Evolutionary conservation across 2,329 filamentous ascomycete species (phyloP).

Genomic region (Clonostachys solani): DNA sequence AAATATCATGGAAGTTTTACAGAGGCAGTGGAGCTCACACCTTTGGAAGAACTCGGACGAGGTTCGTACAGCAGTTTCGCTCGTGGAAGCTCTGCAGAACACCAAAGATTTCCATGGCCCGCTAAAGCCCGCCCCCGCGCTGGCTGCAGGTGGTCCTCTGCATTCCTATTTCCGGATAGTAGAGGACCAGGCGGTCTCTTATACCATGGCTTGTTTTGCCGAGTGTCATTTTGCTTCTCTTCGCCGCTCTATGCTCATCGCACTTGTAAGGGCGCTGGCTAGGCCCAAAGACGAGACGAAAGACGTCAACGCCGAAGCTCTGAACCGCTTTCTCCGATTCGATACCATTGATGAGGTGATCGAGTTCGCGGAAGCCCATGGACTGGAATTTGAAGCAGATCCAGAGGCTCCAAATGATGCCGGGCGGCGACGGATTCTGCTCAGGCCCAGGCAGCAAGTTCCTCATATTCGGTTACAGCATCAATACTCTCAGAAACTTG

Average conservation of each 20-base stretch:
- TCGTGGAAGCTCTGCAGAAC: slow-evolving; percentile 58
- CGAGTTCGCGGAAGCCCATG: slow-evolving; percentile 56
- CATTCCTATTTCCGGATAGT: slow-evolving; percentile 58
- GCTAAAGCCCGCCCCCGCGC: slow-evolving; percentile 41
- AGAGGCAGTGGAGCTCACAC: slow-evolving; percentile 52
- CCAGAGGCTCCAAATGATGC: slow-evolving; percentile 25
- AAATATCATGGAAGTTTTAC: slow-evolving; percentile 45
- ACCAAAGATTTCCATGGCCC: slow-evolving; percentile 54
- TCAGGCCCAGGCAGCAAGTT: slow-evolving; percentile 37
- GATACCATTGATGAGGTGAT: slow-evolving; percentile 65
- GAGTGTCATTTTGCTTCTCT: slow-evolving; percentile 63
- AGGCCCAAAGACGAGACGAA: slow-evolving; percentile 53
- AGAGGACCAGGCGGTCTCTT: slow-evolving; percentile 51
- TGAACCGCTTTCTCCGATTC: slow-evolving; percentile 59
- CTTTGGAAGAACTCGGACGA: slow-evolving; percentile 51
- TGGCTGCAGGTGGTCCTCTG: slow-evolving; percentile 44
- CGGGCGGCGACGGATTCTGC: slow-evolving; percentile 32
- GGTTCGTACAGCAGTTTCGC: slow-evolving; percentile 56
- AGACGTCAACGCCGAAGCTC: slow-evolving; percentile 51
- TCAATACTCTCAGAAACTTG: slow-evolving; percentile 48
- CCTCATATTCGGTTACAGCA: slow-evolving; percentile 48
- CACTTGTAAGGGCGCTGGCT: slow-evolving; percentile 49
- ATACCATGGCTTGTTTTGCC: slow-evolving; percentile 66
- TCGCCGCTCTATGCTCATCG: slow-evolving; percentile 52
- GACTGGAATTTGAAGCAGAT: slow-evolving; percentile 42